phyloP scores from a whole-genome alignment of 2,329 filamentous ascomycete species.

The Eutypa lata region DNA sequence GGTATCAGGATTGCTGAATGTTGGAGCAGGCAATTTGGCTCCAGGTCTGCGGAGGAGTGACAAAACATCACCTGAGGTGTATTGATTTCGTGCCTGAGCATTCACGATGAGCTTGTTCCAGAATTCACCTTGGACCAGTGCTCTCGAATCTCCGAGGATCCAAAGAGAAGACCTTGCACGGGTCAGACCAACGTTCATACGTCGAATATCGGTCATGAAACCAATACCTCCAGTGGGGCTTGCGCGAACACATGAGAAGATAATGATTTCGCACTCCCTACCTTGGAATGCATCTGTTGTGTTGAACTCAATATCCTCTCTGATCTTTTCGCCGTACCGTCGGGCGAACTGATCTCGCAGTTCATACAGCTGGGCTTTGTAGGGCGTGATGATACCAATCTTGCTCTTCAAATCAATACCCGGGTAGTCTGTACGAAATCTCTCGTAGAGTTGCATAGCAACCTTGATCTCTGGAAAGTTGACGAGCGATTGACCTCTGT shows the following conservation, averaged over 20 bases:
- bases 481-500: constrained; percentile 82
- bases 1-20: constrained; percentile 7
- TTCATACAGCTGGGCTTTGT: constrained; percentile 86
- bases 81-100: constrained; percentile 69
- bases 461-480: constrained; percentile 85
- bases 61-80: constrained; percentile 65
- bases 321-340: constrained; percentile 71
- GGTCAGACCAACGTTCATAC: constrained; percentile 98
- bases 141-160: constrained; percentile 90
- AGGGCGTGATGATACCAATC: constrained; percentile 95
- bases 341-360: constrained; percentile 72
- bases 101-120: constrained; percentile 87
- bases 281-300: constrained; percentile 98
- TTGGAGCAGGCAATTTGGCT: constrained; percentile 27
- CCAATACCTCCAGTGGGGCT: constrained; percentile 91
- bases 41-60: constrained; percentile 45
- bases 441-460: constrained; percentile 79
- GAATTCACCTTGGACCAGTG: constrained; percentile 82
- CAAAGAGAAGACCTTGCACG: constrained; percentile 95
- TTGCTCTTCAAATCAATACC: constrained; percentile 72
- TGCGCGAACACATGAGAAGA: constrained; percentile 96
- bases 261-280: constrained; percentile 94
- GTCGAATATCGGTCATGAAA: constrained; percentile 96
- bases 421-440: constrained; percentile 70
- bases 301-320: constrained; percentile 88